phyloP scores from a whole-genome alignment of 495 filamentous ascomycete species.

The Friedmanniomyces simplex region DNA sequence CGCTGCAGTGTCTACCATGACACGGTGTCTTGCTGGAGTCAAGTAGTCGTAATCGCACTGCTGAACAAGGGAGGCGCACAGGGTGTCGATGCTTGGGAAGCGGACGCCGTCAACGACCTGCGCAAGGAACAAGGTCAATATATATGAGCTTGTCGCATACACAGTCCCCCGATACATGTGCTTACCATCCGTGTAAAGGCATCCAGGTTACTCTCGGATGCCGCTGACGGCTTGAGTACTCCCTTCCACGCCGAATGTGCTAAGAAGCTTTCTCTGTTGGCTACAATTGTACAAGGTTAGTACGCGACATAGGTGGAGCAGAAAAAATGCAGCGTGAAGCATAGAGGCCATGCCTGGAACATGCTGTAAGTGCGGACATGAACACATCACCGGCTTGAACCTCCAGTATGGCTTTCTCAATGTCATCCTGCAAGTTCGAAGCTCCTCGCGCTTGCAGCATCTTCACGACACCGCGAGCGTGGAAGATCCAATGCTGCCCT shows the following conservation, averaged over 20 bases:
- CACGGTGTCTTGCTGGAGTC: not conserved
- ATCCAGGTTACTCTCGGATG: not conserved
- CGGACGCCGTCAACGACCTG: not conserved
- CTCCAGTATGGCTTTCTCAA: slow-evolving; percentile 5
- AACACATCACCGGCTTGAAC: slow-evolving; percentile 3
- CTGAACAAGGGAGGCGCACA: not conserved
- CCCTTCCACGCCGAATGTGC: not conserved
- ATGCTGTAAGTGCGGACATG: slow-evolving; percentile 2
- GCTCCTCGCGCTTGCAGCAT: not conserved
- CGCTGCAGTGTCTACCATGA: not conserved
- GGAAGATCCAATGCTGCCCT: not conserved
- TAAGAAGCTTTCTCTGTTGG: not conserved
- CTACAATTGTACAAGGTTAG: not conserved
- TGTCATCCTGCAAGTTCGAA: not conserved
- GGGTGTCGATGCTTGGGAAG: not conserved
- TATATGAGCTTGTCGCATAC: too few relatives aligned
- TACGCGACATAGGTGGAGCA: not conserved
- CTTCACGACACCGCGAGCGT: slow-evolving; percentile 3
- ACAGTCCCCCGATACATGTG: too few relatives aligned
- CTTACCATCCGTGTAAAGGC: not conserved
- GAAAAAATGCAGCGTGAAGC: too few relatives aligned
- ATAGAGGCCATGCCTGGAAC: too few relatives aligned
- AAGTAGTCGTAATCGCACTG: not conserved
- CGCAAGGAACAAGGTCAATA: too few relatives aligned
- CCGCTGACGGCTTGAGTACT: not conserved